Evolutionary conservation across 2,329 filamentous ascomycete species (phyloP), one percentile per base, ranked within the genome.

Genomic region (Diatrype stigma): DNA sequence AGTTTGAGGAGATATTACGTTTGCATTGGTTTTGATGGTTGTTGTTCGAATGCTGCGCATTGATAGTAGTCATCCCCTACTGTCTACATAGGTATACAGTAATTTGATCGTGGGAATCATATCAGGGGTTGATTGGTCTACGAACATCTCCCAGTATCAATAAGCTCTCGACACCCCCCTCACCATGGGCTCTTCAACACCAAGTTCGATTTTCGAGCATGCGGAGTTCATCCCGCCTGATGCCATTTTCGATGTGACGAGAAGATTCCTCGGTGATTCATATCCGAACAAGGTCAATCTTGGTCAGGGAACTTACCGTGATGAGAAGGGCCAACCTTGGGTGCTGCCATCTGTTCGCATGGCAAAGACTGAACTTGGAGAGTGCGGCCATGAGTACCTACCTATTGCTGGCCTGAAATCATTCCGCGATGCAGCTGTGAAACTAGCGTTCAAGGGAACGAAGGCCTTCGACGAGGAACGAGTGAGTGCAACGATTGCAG

Each of bases 241-340:
- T 49, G 53, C 58, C 32, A 67, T 68, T 17, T 72, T 71, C 38
- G 67, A 67, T 17, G 59, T 72, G 1, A 70, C 65, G 1, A 63
- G 60, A 42, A 51, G 58, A 0, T 73, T 63, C 50, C 53, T 63
- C 4, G 64, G 60, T 0, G 70, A 73, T 30, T 19, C 51, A 2
- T 38, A 50, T 6, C 57, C 63, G 0, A 63, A 60, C 10, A 73
- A 73, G 53, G 66, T 71, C 48, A 73, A 72, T 40, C 61, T 74
- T 6, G 69, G 69, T 1, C 63, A 65, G 23, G 71, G 71, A 1
- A 64, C 66, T 0, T 73, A 74, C 42, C 62, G 69, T 3, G 69
- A 73, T 50, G 70, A 67, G 21, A 60, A 68, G 22, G 69, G 62
- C 8, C 56, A 67, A 42, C 70, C 70, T 2, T 73, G 70, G 70